phyloP scores from a whole-genome alignment of 2,329 filamentous ascomycete genomes.

The Rasamsonia emersonii region DNA sequence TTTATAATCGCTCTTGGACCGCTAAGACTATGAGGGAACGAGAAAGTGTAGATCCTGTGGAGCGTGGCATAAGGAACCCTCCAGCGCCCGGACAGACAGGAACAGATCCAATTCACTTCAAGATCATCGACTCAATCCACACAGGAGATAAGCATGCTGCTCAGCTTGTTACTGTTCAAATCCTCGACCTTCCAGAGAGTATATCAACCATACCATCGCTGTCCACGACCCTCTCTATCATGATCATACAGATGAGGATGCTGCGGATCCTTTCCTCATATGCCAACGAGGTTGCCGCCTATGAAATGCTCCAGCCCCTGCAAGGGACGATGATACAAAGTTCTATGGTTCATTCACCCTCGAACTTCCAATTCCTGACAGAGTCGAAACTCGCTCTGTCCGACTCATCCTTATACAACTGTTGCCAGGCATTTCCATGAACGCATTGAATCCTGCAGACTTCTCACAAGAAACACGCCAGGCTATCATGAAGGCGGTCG shows the following conservation, averaged over 20 bases:
- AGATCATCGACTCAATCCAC: constrained; percentile 2
- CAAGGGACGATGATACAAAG: not conserved
- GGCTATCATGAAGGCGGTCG: constrained; percentile 8
- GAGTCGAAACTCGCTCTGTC: constrained; percentile 6
- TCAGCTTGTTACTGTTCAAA: constrained; percentile 1
- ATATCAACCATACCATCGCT: constrained; percentile 1
- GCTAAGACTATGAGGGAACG: too few relatives aligned
- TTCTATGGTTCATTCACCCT: constrained; percentile 3
- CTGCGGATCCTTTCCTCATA: too few relatives aligned
- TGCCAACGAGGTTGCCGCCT: constrained; percentile 1
- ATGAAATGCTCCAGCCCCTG: too few relatives aligned
- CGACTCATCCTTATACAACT: constrained; percentile 11
- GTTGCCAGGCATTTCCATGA: constrained; percentile 7
- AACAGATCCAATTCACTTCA: too few relatives aligned
- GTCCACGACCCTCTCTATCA: constrained; percentile 2
- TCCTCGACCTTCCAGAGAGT: not conserved
- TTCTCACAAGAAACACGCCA: constrained; percentile 7
- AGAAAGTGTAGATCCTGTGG: too few relatives aligned
- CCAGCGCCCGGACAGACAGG: too few relatives aligned
- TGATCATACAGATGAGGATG: too few relatives aligned
- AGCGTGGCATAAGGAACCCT: too few relatives aligned
- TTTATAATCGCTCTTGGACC: too few relatives aligned
- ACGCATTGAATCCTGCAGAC: constrained; percentile 4
- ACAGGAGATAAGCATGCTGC: not conserved
- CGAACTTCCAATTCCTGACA: constrained; percentile 2